These are phyloP conservation scores for Curvularia hawaiiensis DNA, from an alignment of 2,329 filamentous ascomycete genomes.

Conservation along the genomic window DNA sequence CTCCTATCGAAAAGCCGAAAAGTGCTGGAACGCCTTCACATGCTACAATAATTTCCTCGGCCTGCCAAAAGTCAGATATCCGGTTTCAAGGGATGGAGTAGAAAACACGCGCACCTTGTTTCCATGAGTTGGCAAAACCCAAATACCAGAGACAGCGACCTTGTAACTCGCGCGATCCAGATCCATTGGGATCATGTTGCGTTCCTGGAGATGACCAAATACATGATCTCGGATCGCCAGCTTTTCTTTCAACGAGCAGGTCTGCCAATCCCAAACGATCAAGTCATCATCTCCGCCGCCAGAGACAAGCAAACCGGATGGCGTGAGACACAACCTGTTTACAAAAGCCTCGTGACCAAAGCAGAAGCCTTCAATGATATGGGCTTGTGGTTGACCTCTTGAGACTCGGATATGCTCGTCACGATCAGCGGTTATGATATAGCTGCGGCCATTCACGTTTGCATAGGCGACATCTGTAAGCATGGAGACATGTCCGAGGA, in stretches of 20 bases:
- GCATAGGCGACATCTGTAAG: constrained; percentile 74
- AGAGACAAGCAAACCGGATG: constrained; percentile 72
- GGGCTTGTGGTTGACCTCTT: constrained; percentile 77
- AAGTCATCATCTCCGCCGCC: constrained; percentile 84
- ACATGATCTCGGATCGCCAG: constrained; percentile 49
- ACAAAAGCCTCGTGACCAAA: constrained; percentile 88
- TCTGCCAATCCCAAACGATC: constrained; percentile 81
- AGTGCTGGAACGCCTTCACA: constrained; percentile 62
- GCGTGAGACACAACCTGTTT: constrained; percentile 72
- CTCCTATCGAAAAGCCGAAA: constrained; percentile 64
- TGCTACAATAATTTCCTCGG: constrained; percentile 46
- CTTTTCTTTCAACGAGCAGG: constrained; percentile 59
- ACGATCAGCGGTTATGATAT: constrained; percentile 70
- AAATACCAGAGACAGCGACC: constrained; percentile 59
- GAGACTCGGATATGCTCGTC: constrained; percentile 90
- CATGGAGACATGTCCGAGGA: constrained; percentile 95
- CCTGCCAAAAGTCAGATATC: constrained; percentile 21
- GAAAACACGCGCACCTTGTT: constrained; percentile 52
- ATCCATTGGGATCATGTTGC: constrained; percentile 18
- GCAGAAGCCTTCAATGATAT: constrained; percentile 89
- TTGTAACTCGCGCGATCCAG: constrained; percentile 34
- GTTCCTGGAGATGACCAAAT: constrained; percentile 24
- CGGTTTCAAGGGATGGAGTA: neutral
- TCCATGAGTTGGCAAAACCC: constrained; percentile 41
- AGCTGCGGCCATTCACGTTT: constrained; percentile 58